These are phyloP conservation scores for Wolfiporia cocos DNA, from an alignment of 1,284 basidiomycete genomes.

Conservation along the genomic window DNA sequence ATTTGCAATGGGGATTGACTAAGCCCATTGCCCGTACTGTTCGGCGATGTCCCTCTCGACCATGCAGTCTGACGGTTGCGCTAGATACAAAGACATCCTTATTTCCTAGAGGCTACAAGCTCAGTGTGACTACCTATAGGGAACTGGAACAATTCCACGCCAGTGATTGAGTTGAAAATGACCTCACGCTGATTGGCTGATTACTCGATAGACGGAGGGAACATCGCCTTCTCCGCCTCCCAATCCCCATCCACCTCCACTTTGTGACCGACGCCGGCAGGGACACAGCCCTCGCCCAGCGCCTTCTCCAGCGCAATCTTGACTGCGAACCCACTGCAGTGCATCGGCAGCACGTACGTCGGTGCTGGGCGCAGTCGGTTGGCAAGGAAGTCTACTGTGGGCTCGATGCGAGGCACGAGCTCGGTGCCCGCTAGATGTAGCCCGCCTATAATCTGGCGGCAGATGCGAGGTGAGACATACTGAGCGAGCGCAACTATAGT, in stretches of 20 bases:
- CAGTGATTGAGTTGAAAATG: too few species aligned
- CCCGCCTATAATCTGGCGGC: slow-evolving; percentile 63
- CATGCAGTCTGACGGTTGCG: too few species aligned
- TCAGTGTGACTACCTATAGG: too few species aligned
- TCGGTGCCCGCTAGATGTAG: slow-evolving; percentile 72
- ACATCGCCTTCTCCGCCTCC: slow-evolving; percentile 32
- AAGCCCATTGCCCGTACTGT: too few species aligned
- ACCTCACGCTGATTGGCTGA: too few species aligned
- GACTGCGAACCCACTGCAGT: slow-evolving; percentile 72
- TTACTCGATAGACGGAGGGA: slow-evolving; percentile 15
- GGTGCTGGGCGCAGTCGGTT: slow-evolving; percentile 54
- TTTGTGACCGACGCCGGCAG: slow-evolving; percentile 67
- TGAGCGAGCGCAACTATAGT: slow-evolving; percentile 6
- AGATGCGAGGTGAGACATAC: slow-evolving; percentile 1
- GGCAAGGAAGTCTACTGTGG: slow-evolving; percentile 68
- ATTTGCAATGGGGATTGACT: too few species aligned
- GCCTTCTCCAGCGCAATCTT: slow-evolving; percentile 64
- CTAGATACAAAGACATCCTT: too few species aligned
- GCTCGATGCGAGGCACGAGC: slow-evolving; percentile 52
- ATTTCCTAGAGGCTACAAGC: too few species aligned
- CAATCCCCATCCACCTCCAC: slow-evolving; percentile 44
- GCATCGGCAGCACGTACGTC: slow-evolving; percentile 73
- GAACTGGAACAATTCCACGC: too few species aligned
- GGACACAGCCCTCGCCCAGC: slow-evolving; percentile 69
- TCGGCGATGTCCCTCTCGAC: too few species aligned